Evolutionary conservation across 306 rosid species (phyloP), one percentile per base, ranked within the genome.

Genomic region (Arachis hypogaea): DNA sequence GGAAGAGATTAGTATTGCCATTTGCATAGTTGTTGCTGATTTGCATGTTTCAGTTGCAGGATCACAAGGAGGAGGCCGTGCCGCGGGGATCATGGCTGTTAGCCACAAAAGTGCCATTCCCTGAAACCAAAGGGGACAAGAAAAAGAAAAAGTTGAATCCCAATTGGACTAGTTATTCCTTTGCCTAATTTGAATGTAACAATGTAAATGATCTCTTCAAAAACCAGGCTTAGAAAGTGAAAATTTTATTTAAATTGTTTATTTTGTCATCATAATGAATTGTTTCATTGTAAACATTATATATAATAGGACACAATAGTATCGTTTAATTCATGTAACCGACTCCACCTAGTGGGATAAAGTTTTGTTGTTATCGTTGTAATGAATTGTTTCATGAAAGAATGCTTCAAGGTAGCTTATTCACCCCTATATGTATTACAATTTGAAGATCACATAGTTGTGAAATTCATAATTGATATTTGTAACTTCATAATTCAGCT

Each of bases 51-150:
- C 84, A 1, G 81, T 64, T 33, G 69, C 59, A 44, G 63, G 72
- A 54, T 70, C 40, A 75, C 97, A 91, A 7, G 73, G 68, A 4
- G 88, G 78, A 28, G 97, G 97, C 80, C 77, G 77, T 42, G 81
- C 79, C 16, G 64, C 63, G 51, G 92, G 92, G 58, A 90, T 28
- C 88, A 86, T 83, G 47, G 93, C 88, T 52, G 92, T 88, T 30
- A 85, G 55, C 97, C 88, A 90, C n/a, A 90, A 59, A 1, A 86
- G 78, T 2, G 71, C 5, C 86, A 83, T 80, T 29, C 93, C 93
- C 96, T 90, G 86, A 16, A 1, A 52, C 28, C 45, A 11, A 60
- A 59, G 11, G 4, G 42, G 45, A 33, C 28, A 22, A 22, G 1
- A 22, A 22, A 22, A 22, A 22, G 3, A 9, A 57, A 55, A 41